Evolutionary conservation across 169 alveolate species (phyloP).

Genomic region (Neospora caninum): DNA sequence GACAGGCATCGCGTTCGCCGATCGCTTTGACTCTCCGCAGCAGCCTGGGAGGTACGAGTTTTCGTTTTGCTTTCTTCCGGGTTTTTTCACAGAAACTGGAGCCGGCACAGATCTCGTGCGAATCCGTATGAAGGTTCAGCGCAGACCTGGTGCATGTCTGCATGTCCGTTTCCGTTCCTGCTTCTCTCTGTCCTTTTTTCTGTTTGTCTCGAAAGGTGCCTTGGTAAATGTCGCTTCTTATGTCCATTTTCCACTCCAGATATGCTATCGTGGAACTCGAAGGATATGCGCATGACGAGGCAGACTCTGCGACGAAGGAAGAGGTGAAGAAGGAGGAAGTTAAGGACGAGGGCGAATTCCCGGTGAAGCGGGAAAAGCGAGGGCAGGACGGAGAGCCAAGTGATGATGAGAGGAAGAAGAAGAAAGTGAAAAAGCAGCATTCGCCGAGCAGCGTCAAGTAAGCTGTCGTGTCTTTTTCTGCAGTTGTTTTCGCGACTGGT

Average conservation of each 20-base stretch:
- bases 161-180: too few relatives aligned
- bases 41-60: slow-evolving; percentile 66
- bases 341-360: background rate
- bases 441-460: slow-evolving; percentile 7
- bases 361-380: background rate
- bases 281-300: slow-evolving; percentile 7
- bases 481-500: too few relatives aligned
- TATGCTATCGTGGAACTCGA: slow-evolving; percentile 35
- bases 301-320: background rate
- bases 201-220: too few relatives aligned
- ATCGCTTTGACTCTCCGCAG: slow-evolving; percentile 56
- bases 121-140: too few relatives aligned
- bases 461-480: too few relatives aligned
- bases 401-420: background rate
- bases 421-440: background rate
- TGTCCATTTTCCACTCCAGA: background rate
- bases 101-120: too few relatives aligned
- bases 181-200: too few relatives aligned
- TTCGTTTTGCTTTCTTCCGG: background rate
- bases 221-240: too few relatives aligned
- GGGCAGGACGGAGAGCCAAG: background rate
- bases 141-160: too few relatives aligned
- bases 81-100: background rate
- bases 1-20: slow-evolving; percentile 59
- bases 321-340: background rate